Percentiles rank a stretch among this genome's conserved stretches.
Conservation (phyloP, 495 filamentous ascomycete species). For the Lentithecium fluviatile region DNA sequence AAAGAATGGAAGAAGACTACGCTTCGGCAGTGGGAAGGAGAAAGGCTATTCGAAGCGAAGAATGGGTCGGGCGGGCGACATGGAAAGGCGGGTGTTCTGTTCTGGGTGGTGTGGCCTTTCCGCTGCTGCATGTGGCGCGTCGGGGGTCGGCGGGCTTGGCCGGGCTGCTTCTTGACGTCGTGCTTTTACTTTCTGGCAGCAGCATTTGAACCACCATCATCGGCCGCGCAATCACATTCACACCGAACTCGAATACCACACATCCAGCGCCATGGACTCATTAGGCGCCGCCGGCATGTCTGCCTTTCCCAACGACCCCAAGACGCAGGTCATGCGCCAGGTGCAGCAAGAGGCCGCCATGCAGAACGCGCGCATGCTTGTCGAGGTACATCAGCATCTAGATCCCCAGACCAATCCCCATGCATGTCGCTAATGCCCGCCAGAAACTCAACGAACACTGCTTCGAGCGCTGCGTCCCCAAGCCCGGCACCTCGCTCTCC, state of each 20-base stretch:
- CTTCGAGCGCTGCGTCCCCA: slow-evolving; percentile 88
- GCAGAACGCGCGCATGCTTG: slow-evolving; percentile 69
- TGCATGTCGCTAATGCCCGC: not conserved
- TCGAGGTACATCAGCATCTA: slow-evolving; percentile 57
- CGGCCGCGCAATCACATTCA: not conserved
- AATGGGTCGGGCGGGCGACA: slow-evolving; percentile 27
- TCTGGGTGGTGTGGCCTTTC: slow-evolving; percentile 27
- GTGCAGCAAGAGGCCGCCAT: slow-evolving; percentile 72
- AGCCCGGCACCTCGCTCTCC: slow-evolving; percentile 76
- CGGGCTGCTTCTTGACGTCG: not conserved
- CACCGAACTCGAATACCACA: no score
- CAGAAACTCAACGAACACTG: slow-evolving; percentile 97
- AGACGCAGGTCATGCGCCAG: slow-evolving; percentile 70
- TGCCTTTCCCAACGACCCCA: slow-evolving; percentile 51
- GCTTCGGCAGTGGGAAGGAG: slow-evolving; percentile 16
- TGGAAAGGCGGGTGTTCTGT: slow-evolving; percentile 6
- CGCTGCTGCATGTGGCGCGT: slow-evolving; percentile 9
- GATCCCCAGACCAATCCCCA: not conserved
- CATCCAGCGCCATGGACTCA: slow-evolving; percentile 31
- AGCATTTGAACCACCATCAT: not conserved
- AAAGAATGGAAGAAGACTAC: slow-evolving; percentile 20
- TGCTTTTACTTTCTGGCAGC: not conserved
- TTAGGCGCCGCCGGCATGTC: slow-evolving; percentile 28
- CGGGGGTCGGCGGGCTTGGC: not conserved
- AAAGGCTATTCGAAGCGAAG: slow-evolving; percentile 26